Base-by-base conservation (phyloP, 805 yeast species). In the Starmera pachycereana region DNA sequence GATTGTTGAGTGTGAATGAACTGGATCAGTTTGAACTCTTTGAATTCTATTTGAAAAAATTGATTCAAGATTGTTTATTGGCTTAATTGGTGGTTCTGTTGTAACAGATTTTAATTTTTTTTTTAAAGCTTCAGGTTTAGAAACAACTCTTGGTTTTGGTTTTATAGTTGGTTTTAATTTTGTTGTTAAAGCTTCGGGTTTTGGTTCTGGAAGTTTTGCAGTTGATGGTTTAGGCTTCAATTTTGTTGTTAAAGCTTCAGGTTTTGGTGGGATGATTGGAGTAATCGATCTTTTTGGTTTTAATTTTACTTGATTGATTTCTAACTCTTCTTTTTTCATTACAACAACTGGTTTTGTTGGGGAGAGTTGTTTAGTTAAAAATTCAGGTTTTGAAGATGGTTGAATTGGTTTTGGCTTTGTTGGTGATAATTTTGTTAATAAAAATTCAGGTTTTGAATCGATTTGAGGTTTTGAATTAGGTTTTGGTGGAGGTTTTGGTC, bases 191-290 rank as follows among this genome's bases (percentile, higher is more conserved):
- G 44, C 51, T 37, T 49, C 53, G 6, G 47, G 47, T 6, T 41
- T 34, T 12, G 32, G 19, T 14, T 39, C 40, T 14, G 40, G 40
- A 12, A 27, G 32, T 28, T 35, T 27, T 10, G 16, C 29, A 2
- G 39, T 25, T 0, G 57, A 50, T 14, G 45, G 44, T 33, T 53
- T 53, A 9, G 57, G 55, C 35, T 52, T 54, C 27, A 54, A 32
- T 8, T 30, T 36, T 14, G 42, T 41, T 33, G 36, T 32, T 12
- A 52, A 30, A 4, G 53, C 56, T 36, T 53, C 58, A 7, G 54
- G 55, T 0, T 47, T 3, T 48, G 41, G 4, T 40, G 6, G 1
- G 52, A 48, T 8, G 44, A 44, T 29, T 52, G 50, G 19, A 52
- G 40, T 3, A 30, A 16, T 4, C 53, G 53, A 2, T 42, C 25